These are phyloP conservation scores for Coniophora puteana DNA, from an alignment of 1,284 basidiomycete species.

Conservation along the genomic window DNA sequence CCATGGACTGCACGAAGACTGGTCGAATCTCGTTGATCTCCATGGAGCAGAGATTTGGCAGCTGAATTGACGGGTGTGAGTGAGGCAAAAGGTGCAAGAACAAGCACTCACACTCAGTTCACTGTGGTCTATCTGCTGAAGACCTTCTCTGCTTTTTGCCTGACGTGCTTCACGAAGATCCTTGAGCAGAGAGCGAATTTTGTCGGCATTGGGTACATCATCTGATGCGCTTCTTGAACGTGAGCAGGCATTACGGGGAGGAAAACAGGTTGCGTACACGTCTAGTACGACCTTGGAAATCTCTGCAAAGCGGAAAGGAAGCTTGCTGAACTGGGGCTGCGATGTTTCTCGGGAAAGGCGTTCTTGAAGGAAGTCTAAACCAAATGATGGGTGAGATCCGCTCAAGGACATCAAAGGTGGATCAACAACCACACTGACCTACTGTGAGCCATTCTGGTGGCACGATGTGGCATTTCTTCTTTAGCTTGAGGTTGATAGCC, in stretches of 20 bases:
- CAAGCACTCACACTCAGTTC: conserved; percentile 67
- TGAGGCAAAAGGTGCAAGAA: background rate
- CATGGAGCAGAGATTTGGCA: conserved; percentile 84
- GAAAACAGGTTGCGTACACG: conserved; percentile 48
- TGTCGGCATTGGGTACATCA: conserved; percentile 81
- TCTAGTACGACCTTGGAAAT: conserved; percentile 88
- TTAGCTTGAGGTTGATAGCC: conserved; percentile 88
- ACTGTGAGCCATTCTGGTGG: conserved; percentile 86
- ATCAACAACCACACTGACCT: conserved; percentile 54
- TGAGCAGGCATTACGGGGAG: background rate
- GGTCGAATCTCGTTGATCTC: conserved; percentile 92
- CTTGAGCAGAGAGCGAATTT: conserved; percentile 82
- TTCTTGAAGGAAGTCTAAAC: conserved; percentile 69
- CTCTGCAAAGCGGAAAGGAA: conserved; percentile 88
- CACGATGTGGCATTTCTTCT: conserved; percentile 91
- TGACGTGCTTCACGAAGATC: conserved; percentile 94
- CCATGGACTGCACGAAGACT: conserved; percentile 84
- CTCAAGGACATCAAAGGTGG: background rate
- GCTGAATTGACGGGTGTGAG: conserved; percentile 38
- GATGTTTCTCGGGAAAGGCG: conserved; percentile 69
- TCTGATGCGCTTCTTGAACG: conserved; percentile 71
- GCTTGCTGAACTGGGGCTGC: conserved; percentile 64
- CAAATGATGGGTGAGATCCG: conserved; percentile 3
- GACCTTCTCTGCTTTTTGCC: conserved; percentile 86
- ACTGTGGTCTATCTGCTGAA: conserved; percentile 68